Conservation (phyloP, 2,329 filamentous ascomycete species). For the Geosmithia flava region DNA sequence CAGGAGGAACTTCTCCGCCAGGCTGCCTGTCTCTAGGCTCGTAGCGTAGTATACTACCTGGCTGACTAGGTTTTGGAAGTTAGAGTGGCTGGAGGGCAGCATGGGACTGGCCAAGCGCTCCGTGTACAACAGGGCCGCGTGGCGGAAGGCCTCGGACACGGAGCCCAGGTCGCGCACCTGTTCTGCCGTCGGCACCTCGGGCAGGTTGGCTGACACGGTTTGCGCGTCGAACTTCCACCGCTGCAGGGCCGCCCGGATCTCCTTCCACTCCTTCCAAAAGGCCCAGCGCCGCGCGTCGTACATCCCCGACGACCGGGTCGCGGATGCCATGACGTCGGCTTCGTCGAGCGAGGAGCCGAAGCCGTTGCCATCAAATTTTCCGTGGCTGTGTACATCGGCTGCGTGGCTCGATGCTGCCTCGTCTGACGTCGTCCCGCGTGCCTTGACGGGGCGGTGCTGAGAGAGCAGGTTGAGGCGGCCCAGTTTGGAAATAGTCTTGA, state of each 20-base stretch:
- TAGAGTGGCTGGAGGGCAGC: slow-evolving; percentile 58
- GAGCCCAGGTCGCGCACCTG: slow-evolving; percentile 66
- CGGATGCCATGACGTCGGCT: slow-evolving; percentile 34
- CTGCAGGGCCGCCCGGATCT: slow-evolving; percentile 63
- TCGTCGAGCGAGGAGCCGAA: slow-evolving; percentile 45
- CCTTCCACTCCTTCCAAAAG: slow-evolving; percentile 86
- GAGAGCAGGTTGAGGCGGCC: slow-evolving; percentile 76
- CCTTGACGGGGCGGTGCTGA: slow-evolving; percentile 47
- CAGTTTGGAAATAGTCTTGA: slow-evolving; percentile 74
- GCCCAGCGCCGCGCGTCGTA: slow-evolving; percentile 46
- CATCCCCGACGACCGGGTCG: slow-evolving; percentile 26
- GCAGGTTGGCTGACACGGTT: slow-evolving; percentile 36
- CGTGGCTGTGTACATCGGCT: slow-evolving; percentile 13
- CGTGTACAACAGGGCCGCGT: slow-evolving; percentile 78
- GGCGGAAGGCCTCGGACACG: slow-evolving; percentile 82
- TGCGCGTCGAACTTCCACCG: slow-evolving; percentile 55
- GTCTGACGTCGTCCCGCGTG: slow-evolving; percentile 7
- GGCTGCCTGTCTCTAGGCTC: slow-evolving; percentile 58
- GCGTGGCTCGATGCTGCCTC: too few relatives aligned
- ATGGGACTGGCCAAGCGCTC: slow-evolving; percentile 74
- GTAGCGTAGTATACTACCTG: slow-evolving; percentile 76
- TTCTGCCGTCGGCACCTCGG: slow-evolving; percentile 35
- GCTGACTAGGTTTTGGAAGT: slow-evolving; percentile 73
- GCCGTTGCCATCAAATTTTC: slow-evolving; percentile 51
- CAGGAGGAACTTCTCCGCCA: slow-evolving; percentile 76